Conservation (phyloP, 1,139 yeast genomes). For the Yamadazyma oceani region DNA sequence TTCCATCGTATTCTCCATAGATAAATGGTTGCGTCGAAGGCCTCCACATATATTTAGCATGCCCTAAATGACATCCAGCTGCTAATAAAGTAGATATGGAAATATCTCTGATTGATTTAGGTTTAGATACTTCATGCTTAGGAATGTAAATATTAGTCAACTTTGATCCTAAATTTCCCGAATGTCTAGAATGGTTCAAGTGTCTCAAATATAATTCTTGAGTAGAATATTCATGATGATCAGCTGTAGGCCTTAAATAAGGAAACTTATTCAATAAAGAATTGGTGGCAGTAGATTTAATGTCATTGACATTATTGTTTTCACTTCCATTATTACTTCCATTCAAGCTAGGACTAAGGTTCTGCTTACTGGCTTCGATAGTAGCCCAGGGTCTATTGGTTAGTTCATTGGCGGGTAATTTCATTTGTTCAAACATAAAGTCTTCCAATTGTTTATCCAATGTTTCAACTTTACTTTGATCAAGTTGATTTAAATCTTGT, state of each 20-base stretch:
- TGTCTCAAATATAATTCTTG: constrained; percentile 80
- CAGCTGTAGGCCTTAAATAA: constrained; percentile 44
- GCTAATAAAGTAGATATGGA: constrained; percentile 74
- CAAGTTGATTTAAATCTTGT: constrained; percentile 28
- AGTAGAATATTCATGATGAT: constrained; percentile 54
- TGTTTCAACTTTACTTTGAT: constrained; percentile 36
- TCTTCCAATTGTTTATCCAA: constrained; percentile 46
- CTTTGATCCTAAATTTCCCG: constrained; percentile 64
- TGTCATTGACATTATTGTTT: neutral
- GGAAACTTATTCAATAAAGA: constrained; percentile 38
- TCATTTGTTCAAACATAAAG: constrained; percentile 36
- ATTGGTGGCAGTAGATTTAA: constrained; percentile 32
- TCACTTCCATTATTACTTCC: neutral
- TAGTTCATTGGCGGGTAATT: constrained; percentile 32
- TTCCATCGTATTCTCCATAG: constrained; percentile 84
- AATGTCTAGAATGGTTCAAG: constrained; percentile 48
- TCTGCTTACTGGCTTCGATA: constrained; percentile 5
- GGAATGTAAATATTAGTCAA: constrained; percentile 67
- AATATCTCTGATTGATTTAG: constrained; percentile 55
- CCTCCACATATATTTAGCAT: constrained; percentile 75
- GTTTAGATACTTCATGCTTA: constrained; percentile 60
- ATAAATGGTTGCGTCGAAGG: constrained; percentile 86
- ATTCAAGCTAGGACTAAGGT: constrained; percentile 9
- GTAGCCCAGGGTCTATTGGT: constrained; percentile 39
- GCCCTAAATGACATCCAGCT: constrained; percentile 95